Evolutionary conservation across 2,329 filamentous ascomycete genomes (phyloP), one percentile per base, ranked within the genome.

Genomic region (Zymoseptoria brevis): DNA sequence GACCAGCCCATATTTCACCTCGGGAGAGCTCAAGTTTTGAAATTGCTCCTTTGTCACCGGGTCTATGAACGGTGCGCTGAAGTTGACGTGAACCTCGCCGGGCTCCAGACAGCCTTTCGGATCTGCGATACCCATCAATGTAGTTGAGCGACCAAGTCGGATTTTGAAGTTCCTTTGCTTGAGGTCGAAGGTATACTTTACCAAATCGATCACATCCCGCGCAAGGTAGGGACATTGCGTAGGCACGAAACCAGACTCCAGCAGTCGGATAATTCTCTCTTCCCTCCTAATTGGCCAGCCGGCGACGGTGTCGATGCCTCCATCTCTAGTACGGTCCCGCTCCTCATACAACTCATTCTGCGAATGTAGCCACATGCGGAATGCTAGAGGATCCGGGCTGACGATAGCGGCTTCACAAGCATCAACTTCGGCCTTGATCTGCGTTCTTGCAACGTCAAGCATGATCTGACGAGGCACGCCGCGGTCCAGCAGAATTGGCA

Each of bases 121-220:
- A 69, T 93, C 89, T 0, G 86, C 81, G 0, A 89, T 79, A 74
- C 90, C 90, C 60, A 80, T 83, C 0, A 85, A 74, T 52, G 83
- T 84, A 0, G 86, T 82, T 0, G 87, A 88, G 7, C 79, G 77
- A 0, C 80, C 79, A 0, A 90, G 74, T 0, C 76, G 79, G 54
- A 90, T 63, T 50, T 64, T 67, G 61, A 63, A 66, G 19, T 59
- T 56, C 53, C 67, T 69, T 4, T 55, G 57, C 48, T 59, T 60
- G 6, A 64, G n/a, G 16, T 65, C 57, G 13, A 69, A 65, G 11
- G 59, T 24, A 2, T 55, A 11, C n/a, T 60, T 53, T 1, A 56
- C 59, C 41, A 66, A 24, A 0, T 53, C 16, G 4, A 55, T 49
- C 11, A 65, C 56, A 19, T 65, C 57, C 9, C 24, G 45, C 2